A percentile compares a stretch with the other conserved stretches of the same genome.
Conservation (phyloP, 345 rosid species). For the Melaleuca quinquenervia region DNA sequence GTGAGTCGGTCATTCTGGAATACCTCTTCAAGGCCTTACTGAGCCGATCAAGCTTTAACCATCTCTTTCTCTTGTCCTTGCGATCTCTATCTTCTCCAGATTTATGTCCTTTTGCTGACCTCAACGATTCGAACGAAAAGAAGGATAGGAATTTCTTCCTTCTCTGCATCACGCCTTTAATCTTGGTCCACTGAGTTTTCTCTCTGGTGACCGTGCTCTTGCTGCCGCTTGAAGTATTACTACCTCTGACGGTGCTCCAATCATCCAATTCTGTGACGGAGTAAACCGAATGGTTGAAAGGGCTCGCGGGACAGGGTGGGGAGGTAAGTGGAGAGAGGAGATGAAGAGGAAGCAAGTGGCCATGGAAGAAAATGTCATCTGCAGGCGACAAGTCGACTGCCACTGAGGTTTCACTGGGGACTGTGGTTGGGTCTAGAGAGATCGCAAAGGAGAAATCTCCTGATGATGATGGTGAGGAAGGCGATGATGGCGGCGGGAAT, state of each 20-base stretch:
- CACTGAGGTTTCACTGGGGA: not conserved
- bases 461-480: constrained; percentile 53
- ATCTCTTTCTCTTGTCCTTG: not conserved
- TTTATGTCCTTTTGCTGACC: not conserved
- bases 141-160: not conserved
- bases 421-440: constrained; percentile 35
- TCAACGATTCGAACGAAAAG: not conserved
- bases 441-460: constrained; percentile 82
- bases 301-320: constrained; percentile 68
- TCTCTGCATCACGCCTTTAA: not conserved
- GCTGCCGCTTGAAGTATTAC: not conserved
- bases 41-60: not conserved
- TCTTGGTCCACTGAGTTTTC: not conserved
- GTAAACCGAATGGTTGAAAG: constrained; percentile 23
- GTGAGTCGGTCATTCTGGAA: not conserved
- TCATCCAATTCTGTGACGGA: constrained; percentile 35
- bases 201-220: not conserved
- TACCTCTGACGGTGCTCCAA: not conserved
- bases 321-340: constrained; percentile 88
- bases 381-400: constrained; percentile 91
- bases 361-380: constrained; percentile 90
- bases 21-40: not conserved
- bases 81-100: not conserved
- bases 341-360: constrained; percentile 2
- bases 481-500: constrained; percentile 19